Base-by-base conservation (phyloP, 305 asterid species). In the Solanum hybrid region DNA sequence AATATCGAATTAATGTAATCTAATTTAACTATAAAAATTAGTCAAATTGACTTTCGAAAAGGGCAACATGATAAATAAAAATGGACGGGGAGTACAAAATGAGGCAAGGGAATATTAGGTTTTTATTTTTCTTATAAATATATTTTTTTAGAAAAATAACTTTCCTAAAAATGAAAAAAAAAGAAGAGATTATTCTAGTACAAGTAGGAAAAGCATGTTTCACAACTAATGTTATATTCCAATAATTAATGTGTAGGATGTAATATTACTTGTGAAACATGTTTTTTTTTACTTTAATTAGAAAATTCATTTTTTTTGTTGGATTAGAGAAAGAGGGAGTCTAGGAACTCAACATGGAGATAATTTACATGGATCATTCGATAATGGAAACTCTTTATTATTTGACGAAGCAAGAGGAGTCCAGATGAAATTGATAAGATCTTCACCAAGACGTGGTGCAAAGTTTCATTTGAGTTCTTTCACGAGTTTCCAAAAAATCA, bases 61-160 rank as follows among this genome's bases (percentile, higher is more conserved):
- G 10, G 0, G 0, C 0, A 51, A 15, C 66, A 51, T 1, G 66
- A 51, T 6, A 6, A 15, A 51, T 17, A 51, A 2, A 51, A 51
- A 51, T 51, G 8, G 66, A 51, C 4, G 9, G 66, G 10, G n/a
- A 17, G 9, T 51, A 51, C 22, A 51, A 15, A 51, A 51, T 17
- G 66, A 51, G 24, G 24, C 10, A 56, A 56, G 69, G 69, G 69
- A 17, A 7, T 7, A 6, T 56, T 56, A 17, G 26, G 71, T 19
- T 60, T 60, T 60, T 3, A 60, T 60, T 60, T 60, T 60, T 2
- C 10, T 60, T 19, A 60, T 60, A 19, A 51, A 51, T 6, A 15
- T 0, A 0, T 19, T 7, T 60, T 60, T 60, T 19, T 5, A 3
- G 4, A 17, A 10, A 66, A 66, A n/a, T 4, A n/a, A 66, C 11